These are phyloP conservation scores for Dactylellina parvicollis DNA, from an alignment of 2,329 filamentous ascomycete genomes.

Conservation along the genomic window DNA sequence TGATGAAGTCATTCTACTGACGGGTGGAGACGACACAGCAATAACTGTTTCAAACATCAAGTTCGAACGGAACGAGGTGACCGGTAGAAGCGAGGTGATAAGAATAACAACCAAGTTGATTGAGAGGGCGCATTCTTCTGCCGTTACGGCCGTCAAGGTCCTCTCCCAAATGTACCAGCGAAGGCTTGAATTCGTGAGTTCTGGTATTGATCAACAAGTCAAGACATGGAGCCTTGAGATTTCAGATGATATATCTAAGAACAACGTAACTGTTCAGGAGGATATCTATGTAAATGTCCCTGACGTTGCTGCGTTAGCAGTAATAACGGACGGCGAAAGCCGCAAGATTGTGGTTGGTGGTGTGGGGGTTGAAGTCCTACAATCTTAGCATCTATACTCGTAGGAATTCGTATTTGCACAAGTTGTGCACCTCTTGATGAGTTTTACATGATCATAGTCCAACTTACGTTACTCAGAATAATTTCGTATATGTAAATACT, in stretches of 20 bases:
- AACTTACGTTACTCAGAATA: no score
- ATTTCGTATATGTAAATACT: no score
- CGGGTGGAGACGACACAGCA: conserved; percentile 89
- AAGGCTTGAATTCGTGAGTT: conserved; percentile 25
- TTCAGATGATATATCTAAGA: neutral
- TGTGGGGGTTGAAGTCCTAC: conserved; percentile 43
- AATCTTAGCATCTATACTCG: conserved; percentile 8
- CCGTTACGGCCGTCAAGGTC: conserved; percentile 30
- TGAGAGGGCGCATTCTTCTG: conserved; percentile 41
- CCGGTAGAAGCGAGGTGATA: neutral
- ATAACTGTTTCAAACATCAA: conserved; percentile 63
- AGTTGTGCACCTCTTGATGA: no score
- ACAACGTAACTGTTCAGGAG: neutral
- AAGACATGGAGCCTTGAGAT: conserved; percentile 41
- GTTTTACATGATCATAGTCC: no score
- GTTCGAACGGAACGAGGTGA: neutral
- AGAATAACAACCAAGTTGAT: conserved; percentile 11
- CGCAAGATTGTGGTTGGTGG: conserved; percentile 31
- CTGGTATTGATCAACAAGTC: conserved; percentile 48
- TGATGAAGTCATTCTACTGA: conserved; percentile 67
- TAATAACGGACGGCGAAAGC: neutral
- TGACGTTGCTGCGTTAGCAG: conserved; percentile 33
- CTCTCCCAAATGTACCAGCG: neutral
- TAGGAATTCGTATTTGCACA: no score
- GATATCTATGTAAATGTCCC: conserved; percentile 45